Evolutionary conservation across 192 early-diverging fungal species (phyloP).

Genomic region (Coemansia sp.): DNA sequence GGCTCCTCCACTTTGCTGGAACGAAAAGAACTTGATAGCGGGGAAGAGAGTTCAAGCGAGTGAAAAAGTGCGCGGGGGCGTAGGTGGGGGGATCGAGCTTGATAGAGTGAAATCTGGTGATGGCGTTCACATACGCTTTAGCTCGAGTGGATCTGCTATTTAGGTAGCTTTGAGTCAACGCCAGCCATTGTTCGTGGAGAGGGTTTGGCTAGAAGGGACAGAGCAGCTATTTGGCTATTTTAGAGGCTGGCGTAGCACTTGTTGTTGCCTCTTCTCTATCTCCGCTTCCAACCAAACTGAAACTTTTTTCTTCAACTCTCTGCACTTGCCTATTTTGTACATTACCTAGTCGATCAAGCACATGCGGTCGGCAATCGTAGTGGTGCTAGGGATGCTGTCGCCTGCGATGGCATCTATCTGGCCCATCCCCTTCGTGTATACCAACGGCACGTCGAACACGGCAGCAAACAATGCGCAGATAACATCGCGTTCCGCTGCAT

Average conservation of each 20-base stretch:
- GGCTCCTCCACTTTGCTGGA: not conserved
- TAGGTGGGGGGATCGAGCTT: not conserved
- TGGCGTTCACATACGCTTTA: not conserved
- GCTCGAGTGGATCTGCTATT: not conserved
- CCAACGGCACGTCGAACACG: conserved; percentile 44
- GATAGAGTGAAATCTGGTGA: not conserved
- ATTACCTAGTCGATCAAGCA: conserved; percentile 12
- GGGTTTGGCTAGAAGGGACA: conserved; percentile 1
- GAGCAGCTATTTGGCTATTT: not conserved
- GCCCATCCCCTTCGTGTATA: conserved; percentile 42
- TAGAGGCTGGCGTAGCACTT: not conserved
- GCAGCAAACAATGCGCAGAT: conserved; percentile 35
- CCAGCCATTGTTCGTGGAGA: not conserved
- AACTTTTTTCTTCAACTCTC: conserved; percentile 1
- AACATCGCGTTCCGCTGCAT: conserved; percentile 53
- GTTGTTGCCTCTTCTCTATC: not conserved
- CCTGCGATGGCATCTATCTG: conserved; percentile 38
- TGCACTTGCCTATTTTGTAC: not conserved
- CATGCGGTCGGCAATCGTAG: conserved; percentile 3
- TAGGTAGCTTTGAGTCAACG: not conserved
- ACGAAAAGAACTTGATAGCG: not conserved
- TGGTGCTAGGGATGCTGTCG: conserved; percentile 26
- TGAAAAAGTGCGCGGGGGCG: not conserved
- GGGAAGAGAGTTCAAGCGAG: not conserved
- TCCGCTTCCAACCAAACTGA: not conserved